Conservation (phyloP, 2,329 filamentous ascomycete species). For the Tetracladium maxilliforme region DNA sequence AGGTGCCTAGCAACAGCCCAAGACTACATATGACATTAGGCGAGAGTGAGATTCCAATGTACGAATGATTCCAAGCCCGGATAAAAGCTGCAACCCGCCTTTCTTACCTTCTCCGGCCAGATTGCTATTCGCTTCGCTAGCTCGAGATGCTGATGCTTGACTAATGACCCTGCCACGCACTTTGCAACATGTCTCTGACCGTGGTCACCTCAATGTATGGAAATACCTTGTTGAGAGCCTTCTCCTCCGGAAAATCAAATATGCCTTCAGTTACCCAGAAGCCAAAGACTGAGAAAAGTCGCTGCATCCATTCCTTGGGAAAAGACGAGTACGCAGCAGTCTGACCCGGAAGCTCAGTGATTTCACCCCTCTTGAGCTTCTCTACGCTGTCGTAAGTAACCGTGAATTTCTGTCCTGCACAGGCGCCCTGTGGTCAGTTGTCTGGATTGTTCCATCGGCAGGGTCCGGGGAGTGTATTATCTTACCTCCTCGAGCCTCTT, state of each 20-base stretch:
- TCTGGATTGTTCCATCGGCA: constrained; percentile 10
- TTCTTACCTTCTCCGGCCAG: no score
- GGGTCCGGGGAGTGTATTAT: constrained; percentile 8
- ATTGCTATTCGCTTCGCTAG: no score
- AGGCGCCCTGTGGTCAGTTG: constrained; percentile 10
- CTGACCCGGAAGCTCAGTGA: constrained; percentile 10
- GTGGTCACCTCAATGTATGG: constrained; percentile 8
- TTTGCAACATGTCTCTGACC: no score
- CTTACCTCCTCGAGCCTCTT: constrained; percentile 8
- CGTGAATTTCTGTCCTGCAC: constrained; percentile 6
- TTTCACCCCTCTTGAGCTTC: constrained; percentile 5
- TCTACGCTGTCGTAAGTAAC: constrained; percentile 12
- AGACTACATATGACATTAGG: no score
- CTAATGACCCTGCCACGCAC: no score
- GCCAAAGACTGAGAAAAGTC: constrained; percentile 7
- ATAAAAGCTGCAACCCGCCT: no score
- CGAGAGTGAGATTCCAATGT: no score
- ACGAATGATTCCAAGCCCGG: no score
- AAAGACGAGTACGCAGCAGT: constrained; percentile 7
- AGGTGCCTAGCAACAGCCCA: no score
- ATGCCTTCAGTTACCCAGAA: constrained; percentile 5
- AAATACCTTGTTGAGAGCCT: constrained; percentile 8
- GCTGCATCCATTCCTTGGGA: constrained; percentile 10
- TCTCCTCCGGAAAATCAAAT: constrained; percentile 5
- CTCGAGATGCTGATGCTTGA: no score